Conservation (phyloP, 1,284 basidiomycete species). For the Ganoderma lingzhi region DNA sequence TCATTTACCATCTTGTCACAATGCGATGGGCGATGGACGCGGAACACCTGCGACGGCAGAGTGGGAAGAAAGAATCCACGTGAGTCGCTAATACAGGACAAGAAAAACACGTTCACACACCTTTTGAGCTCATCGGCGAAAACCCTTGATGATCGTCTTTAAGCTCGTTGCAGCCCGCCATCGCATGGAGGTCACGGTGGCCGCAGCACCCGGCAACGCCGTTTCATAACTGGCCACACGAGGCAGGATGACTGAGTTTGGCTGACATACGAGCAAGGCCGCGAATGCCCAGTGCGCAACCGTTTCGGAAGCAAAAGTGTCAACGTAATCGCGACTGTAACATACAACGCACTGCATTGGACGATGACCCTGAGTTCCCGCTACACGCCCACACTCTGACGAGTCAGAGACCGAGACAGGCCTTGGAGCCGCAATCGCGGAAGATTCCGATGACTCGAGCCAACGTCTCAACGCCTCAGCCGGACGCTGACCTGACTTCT, state of each 20-base stretch:
- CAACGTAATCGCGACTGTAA: not conserved
- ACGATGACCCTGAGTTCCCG: constrained; percentile 10
- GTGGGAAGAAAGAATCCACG: not conserved
- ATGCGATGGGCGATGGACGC: constrained; percentile 25
- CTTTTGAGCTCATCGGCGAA: not conserved
- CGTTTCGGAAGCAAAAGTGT: constrained; percentile 7
- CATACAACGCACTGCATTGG: constrained; percentile 23
- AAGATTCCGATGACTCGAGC: constrained; percentile 18
- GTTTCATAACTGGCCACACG: constrained; percentile 21
- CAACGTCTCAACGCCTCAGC: not conserved
- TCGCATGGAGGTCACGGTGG: not conserved
- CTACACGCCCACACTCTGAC: not conserved
- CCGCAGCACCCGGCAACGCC: constrained; percentile 24
- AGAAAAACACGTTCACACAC: constrained; percentile 3
- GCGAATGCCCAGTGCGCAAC: not conserved
- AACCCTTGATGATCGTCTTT: constrained; percentile 9
- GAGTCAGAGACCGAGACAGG: not conserved
- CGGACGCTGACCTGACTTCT: not conserved
- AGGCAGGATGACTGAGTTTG: constrained; percentile 13
- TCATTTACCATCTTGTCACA: constrained; percentile 16
- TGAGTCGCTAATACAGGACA: constrained; percentile 5
- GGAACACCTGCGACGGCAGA: constrained; percentile 12
- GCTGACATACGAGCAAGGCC: constrained; percentile 1
- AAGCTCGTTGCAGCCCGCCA: not conserved
- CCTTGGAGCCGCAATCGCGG: constrained; percentile 3